Base-by-base conservation (phyloP, 768 basidiomycete species). In the Mycena latifolia region DNA sequence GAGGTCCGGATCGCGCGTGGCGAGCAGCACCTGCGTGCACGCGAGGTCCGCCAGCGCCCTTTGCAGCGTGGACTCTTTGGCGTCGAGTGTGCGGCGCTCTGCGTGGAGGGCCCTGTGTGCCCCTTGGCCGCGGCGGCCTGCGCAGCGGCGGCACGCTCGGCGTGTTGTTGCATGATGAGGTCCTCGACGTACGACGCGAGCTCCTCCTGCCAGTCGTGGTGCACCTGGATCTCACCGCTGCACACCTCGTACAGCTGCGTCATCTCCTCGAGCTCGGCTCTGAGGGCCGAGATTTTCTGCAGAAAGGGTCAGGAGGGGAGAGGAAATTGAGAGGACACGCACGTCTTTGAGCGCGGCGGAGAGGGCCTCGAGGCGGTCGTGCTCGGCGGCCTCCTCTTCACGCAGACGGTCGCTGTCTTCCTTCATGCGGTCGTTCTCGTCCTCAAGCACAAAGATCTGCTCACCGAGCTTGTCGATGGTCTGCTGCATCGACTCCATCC, bases 391-490 rank as follows among this genome's bases (percentile, higher is more conserved):
- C 48, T 90, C 89, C n/a, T 95, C 93, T 61, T 95, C 91, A 55
- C 88, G 85, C 41, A 88, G 67, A 11, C 86, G 82, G 37, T 91
- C 89, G 53, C 82, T 81, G 51, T 94, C 91, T 70, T 94, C 92
- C 73, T 85, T 88, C 53, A 92, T 75, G 35, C 87, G 83, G 66
- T 96, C 94, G 57, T 90, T 87, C 73, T 95, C 92, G 64, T 97
- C 94, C 74, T 99, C 97, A 1, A 97, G 85, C 47, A 88, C 80
- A 76, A 92, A 95, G 11, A 98, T 86, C 58, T 90, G 88, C 65
- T 93, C 90, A 6, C 93, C 88, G 50, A 97, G 86, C 64, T 85
- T 88, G 73, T 95, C 90, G 25, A 97, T 89, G 46, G 96, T 92
- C 46, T 86, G 80, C 69, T 92, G 93, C 45, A 93, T 82, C 20